Conservation (phyloP, 179 eudicot genomes). For the Pouteria campechiana region DNA sequence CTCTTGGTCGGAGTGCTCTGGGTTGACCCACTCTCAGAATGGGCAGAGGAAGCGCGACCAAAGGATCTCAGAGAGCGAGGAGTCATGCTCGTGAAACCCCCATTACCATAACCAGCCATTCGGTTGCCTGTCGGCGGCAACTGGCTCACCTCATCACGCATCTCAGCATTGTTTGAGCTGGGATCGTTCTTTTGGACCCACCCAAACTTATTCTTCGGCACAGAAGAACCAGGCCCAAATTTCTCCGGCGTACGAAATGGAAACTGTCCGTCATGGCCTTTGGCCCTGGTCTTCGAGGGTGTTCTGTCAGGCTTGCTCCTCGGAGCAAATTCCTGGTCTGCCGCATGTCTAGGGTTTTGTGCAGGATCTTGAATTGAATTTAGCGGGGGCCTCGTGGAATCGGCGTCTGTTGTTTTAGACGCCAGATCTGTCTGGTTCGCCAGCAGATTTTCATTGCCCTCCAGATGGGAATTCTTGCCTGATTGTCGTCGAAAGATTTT, state of each 20-base stretch:
- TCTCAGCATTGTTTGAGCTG: conserved; percentile 18
- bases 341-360: conserved; percentile 11
- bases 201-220: conserved; percentile 44
- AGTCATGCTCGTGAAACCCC: conserved; percentile 25
- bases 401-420: conserved; percentile 12
- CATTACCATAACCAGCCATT: conserved; percentile 12
- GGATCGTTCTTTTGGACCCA: conserved; percentile 40
- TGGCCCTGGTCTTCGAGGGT: conserved; percentile 49
- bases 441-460: conserved; percentile 72
- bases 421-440: conserved; percentile 32
- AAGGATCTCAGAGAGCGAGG: conserved; percentile 36
- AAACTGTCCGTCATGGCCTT: conserved; percentile 12
- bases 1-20: conserved; percentile 83
- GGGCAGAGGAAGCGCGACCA: conserved; percentile 26
- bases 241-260: conserved; percentile 63
- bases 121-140: too few relatives aligned
- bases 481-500: conserved; percentile 38
- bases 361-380: conserved; percentile 38
- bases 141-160: conserved; percentile 26
- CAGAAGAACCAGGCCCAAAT: conserved; percentile 18
- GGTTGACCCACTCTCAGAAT: conserved; percentile 36
- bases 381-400: conserved; percentile 37
- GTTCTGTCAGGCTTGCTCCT: conserved; percentile 42
- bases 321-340: conserved; percentile 23
- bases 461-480: conserved; percentile 26